phyloP scores from a whole-genome alignment of 1,284 basidiomycete genomes.

The Fomitiporia mediterranea region DNA sequence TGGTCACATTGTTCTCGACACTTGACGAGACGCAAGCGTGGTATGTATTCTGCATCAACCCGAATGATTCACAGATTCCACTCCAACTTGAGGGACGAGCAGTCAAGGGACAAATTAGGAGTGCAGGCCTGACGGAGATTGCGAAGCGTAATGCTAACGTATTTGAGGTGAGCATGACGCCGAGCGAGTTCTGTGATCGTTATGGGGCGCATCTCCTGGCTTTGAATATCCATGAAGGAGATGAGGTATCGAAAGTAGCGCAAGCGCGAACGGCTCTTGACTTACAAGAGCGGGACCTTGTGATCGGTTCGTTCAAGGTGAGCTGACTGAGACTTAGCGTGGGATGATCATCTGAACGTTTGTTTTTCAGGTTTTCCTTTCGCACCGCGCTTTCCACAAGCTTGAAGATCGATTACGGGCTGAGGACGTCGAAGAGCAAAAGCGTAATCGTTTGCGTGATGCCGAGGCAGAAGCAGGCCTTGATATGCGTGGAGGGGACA shows the following conservation, averaged over 20 bases:
- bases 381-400: slow-evolving; percentile 81
- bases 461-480: slow-evolving; percentile 75
- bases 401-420: slow-evolving; percentile 87
- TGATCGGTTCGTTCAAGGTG: slow-evolving; percentile 79
- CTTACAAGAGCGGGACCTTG: slow-evolving; percentile 71
- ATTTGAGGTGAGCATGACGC: slow-evolving; percentile 84
- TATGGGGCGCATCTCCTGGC: slow-evolving; percentile 61
- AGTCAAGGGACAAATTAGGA: slow-evolving; percentile 89
- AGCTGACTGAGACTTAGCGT: slow-evolving; percentile 24
- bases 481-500: slow-evolving; percentile 66
- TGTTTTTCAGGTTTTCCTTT: slow-evolving; percentile 76
- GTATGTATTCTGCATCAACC: slow-evolving; percentile 91
- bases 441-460: slow-evolving; percentile 68
- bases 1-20: slow-evolving; percentile 85
- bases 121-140: slow-evolving; percentile 77
- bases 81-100: slow-evolving; percentile 91
- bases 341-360: no score
- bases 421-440: slow-evolving; percentile 80
- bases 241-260: slow-evolving; percentile 48
- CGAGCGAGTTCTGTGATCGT: slow-evolving; percentile 82
- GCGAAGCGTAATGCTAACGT: slow-evolving; percentile 61
- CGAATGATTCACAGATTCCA: slow-evolving; percentile 92
- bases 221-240: slow-evolving; percentile 47
- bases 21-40: slow-evolving; percentile 88
- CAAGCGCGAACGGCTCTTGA: slow-evolving; percentile 60